Evolutionary conservation across 768 basidiomycete species (phyloP), one percentile per base, ranked within the genome.

Genomic region (Lactarius pseudohatsudake): DNA sequence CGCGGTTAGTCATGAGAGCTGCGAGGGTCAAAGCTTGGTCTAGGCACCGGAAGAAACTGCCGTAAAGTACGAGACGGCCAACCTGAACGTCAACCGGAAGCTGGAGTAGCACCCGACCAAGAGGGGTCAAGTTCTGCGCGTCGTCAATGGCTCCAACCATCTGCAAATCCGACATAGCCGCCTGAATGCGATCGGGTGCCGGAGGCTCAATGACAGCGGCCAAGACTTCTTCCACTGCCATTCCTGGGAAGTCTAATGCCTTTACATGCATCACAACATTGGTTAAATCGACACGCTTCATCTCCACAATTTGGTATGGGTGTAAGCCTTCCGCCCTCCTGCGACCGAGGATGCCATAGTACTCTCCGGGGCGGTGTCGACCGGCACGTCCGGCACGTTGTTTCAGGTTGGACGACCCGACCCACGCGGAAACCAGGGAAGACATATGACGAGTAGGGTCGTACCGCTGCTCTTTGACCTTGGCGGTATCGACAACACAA

Each of bases 251-350:
- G 74, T 93, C 88, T 41, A 97, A 83, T 10, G 94, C 94, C 73
- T 96, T 97, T 76, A 98, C 86, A 74, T 95, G 95, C 95, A 98
- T 98, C 18, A 96, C 93, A 57, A 96, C 89, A 73, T 94, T 94
- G 72, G 87, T 91, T 71, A 96, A 75, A 76, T 95, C 94, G 15
- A 89, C 86, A 40, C 94, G 84, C 74, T 93, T 93, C 94, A 98
- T 98, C 79, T 97, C 96, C 43, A 97, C 96, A 1, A 88, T 88
- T 75, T 95, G 94, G 73, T 96, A 89, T 32, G 91, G 84, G 60
- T 86, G 81, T 57, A 98, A 81, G 13, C 79, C 76, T 18, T 79
- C 78, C 3, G 88, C 84, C 61, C 88, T 86, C 16, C 79, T 76
- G 64, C 82, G 82, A 58, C 92, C 84, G 34, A 97, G 76, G 57